Percentiles rank a stretch among this genome's conserved stretches.
phyloP scores from a whole-genome alignment of 768 basidiomycete genomes.

The Postia placenta region DNA sequence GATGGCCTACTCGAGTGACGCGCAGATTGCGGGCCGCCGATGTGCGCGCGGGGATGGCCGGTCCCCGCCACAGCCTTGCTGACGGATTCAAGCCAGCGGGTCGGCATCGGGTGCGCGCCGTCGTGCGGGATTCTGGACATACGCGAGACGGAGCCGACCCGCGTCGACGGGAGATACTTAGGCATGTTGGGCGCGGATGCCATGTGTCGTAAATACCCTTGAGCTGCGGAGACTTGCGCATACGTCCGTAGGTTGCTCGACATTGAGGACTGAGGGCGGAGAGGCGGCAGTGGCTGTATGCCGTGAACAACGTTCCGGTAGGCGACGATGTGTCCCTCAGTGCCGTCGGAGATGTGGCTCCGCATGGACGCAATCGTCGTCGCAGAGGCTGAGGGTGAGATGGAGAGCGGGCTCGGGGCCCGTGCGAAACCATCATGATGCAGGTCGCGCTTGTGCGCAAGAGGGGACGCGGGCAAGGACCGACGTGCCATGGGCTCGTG shows the following conservation, averaged over 20 bases:
- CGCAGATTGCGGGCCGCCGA: constrained; percentile 29
- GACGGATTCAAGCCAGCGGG: constrained; percentile 69
- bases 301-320: constrained; percentile 11
- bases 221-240: constrained; percentile 39
- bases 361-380: constrained; percentile 15
- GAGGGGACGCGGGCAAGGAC: constrained; percentile 13
- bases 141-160: constrained; percentile 10
- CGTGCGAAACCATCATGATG: neutral
- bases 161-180: constrained; percentile 9
- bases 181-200: constrained; percentile 49
- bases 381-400: constrained; percentile 10
- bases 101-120: constrained; percentile 41
- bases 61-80: constrained; percentile 53
- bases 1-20: constrained; percentile 8
- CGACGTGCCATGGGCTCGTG: constrained; percentile 1
- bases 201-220: constrained; percentile 71
- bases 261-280: constrained; percentile 13
- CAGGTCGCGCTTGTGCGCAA: constrained; percentile 8
- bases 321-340: constrained; percentile 13
- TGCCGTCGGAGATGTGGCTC: constrained; percentile 4
- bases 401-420: constrained; percentile 7
- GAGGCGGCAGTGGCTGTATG: constrained; percentile 10
- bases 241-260: constrained; percentile 16
- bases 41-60: constrained; percentile 40
- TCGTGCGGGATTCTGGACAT: constrained; percentile 3